Conservation (phyloP, 345 rosid species). For the Pugionium cornutum region DNA sequence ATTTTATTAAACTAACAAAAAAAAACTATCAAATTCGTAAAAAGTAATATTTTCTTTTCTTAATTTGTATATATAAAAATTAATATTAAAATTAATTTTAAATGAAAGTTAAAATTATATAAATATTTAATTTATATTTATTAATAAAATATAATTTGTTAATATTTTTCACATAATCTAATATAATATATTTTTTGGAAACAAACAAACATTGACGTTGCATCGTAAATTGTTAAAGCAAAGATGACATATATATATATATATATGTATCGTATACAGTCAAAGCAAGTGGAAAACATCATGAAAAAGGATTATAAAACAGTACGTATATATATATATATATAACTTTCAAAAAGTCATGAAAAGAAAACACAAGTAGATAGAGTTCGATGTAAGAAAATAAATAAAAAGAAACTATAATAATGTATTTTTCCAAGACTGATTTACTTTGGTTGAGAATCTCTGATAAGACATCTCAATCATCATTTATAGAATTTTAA, state of each 20-base stretch:
- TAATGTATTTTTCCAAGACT: conserved; percentile 38
- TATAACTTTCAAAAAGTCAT: conserved; percentile 37
- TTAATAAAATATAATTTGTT: too few relatives aligned
- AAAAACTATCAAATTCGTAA: too few relatives aligned
- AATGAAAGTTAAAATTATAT: too few relatives aligned
- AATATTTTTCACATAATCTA: too few relatives aligned
- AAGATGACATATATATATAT: conserved; percentile 22
- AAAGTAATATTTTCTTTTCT: too few relatives aligned
- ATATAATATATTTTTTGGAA: background rate
- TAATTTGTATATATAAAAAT: too few relatives aligned
- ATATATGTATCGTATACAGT: conserved; percentile 26
- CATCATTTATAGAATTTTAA: conserved; percentile 8
- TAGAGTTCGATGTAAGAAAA: conserved; percentile 28
- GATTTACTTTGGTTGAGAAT: conserved; percentile 28
- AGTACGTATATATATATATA: conserved; percentile 31
- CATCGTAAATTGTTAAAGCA: conserved; percentile 20
- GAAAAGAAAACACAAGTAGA: conserved; percentile 37
- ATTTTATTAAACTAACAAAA: too few relatives aligned
- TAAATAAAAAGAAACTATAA: conserved; percentile 15
- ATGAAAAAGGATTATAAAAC: conserved; percentile 30
- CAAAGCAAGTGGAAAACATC: conserved; percentile 32
- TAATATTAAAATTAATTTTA: too few relatives aligned
- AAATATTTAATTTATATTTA: too few relatives aligned
- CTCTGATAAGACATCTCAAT: conserved; percentile 26
- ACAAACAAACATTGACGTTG: conserved; percentile 20